These are phyloP conservation scores for Diaporthe vaccinii DNA, from an alignment of 2,329 filamentous ascomycete species.

Conservation along the genomic window DNA sequence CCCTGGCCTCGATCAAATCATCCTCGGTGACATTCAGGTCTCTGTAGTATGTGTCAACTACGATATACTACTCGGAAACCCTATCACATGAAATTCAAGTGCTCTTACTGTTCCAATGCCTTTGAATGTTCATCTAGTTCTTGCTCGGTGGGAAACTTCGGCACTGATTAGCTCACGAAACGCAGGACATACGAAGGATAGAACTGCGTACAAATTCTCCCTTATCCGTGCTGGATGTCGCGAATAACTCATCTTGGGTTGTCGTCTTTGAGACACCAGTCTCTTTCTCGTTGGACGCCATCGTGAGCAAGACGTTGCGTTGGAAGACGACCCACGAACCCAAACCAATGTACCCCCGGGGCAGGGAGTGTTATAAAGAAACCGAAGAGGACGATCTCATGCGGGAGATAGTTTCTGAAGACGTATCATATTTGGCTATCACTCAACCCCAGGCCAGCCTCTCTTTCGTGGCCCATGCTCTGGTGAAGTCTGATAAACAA, in stretches of 20 bases:
- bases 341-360: background rate
- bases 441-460: background rate
- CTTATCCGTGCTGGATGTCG: conserved; percentile 4
- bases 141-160: conserved; percentile 13
- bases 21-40: conserved; percentile 20
- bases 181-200: accelerated
- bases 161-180: background rate
- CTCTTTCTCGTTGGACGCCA: conserved; percentile 1
- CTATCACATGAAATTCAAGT: background rate
- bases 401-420: background rate
- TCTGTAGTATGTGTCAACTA: background rate
- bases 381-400: no score
- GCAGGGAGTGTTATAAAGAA: background rate
- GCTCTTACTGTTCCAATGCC: conserved; percentile 11
- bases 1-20: conserved; percentile 13
- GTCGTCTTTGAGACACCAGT: background rate
- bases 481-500: background rate
- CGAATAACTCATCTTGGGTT: conserved; percentile 12
- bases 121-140: conserved; percentile 7
- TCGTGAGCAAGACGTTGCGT: background rate
- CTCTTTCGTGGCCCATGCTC: background rate
- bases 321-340: background rate
- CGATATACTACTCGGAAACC: background rate
- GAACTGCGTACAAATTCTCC: background rate
- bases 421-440: background rate